phyloP scores from a whole-genome alignment of 225 moss, liverwort and hornwort genomes.

The Anthoceros angustus region DNA sequence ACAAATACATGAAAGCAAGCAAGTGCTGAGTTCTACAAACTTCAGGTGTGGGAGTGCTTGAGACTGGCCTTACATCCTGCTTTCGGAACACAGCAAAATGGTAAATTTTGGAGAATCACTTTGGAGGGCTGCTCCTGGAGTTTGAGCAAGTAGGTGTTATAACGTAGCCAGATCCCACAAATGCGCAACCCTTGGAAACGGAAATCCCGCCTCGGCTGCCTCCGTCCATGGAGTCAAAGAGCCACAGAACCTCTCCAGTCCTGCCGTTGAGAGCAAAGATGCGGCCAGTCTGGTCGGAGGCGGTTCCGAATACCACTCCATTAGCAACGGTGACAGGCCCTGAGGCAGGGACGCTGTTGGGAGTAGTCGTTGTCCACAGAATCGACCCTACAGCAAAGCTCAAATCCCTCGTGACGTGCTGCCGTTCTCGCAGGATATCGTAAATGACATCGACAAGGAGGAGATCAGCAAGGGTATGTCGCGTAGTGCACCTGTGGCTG shows the following conservation, averaged over 20 bases:
- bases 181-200: constrained; percentile 6
- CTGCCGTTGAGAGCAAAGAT: constrained; percentile 6
- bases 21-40: no score
- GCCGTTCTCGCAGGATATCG: no score
- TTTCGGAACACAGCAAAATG: constrained; percentile 7
- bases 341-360: background rate
- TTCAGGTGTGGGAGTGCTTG: no score
- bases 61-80: no score
- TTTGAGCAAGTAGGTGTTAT: background rate
- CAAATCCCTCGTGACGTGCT: no score
- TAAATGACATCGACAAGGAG: no score
- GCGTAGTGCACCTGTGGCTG: background rate
- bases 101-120: constrained; percentile 39
- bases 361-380: background rate
- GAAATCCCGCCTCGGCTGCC: background rate
- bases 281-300: background rate
- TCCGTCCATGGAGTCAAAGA: background rate
- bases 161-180: constrained; percentile 7
- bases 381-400: background rate
- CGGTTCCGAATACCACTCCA: constrained; percentile 5
- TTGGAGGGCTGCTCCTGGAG: constrained; percentile 4
- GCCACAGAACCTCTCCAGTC: constrained; percentile 8
- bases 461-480: no score
- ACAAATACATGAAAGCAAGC: no score
- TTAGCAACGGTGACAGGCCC: constrained; percentile 10